Evolutionary conservation across 169 alveolate genomes (phyloP).

Genomic region (Plasmodium blacklocki): DNA sequence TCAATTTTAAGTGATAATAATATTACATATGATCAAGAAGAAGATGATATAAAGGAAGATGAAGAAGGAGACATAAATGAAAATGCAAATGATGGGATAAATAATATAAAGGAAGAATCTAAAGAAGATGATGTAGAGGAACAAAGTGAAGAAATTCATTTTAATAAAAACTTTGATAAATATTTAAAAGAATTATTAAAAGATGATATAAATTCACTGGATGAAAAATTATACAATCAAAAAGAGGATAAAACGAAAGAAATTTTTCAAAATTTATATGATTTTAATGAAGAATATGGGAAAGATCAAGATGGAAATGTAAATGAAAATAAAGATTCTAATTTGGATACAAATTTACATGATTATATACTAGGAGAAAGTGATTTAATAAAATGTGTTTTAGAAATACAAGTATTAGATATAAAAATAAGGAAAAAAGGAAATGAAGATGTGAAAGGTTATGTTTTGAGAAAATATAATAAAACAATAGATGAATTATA

Average conservation of each 20-base stretch:
- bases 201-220: slow-evolving; percentile 63
- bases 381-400: slow-evolving; percentile 56
- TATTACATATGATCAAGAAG: slow-evolving; percentile 22
- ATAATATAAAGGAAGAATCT: neutral
- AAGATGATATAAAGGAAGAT: slow-evolving; percentile 2
- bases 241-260: slow-evolving; percentile 14
- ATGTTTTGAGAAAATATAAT: slow-evolving; percentile 47
- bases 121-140: neutral
- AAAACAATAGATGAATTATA: slow-evolving; percentile 58
- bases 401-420: slow-evolving; percentile 46
- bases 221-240: slow-evolving; percentile 25
- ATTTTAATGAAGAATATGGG: slow-evolving; percentile 36
- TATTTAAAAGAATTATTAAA: slow-evolving; percentile 57
- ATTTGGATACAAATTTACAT: slow-evolving; percentile 17
- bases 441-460: slow-evolving; percentile 26
- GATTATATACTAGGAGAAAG: slow-evolving; percentile 71
- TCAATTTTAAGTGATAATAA: slow-evolving; percentile 41
- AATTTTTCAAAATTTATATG: slow-evolving; percentile 40
- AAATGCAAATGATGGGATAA: neutral
- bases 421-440: slow-evolving; percentile 32
- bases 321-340: slow-evolving; percentile 13
- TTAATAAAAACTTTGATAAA: slow-evolving; percentile 50
- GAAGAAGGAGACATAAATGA: neutral
- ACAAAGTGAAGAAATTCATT: slow-evolving; percentile 2
- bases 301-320: neutral